A percentile compares a stretch with the other conserved stretches of the same genome.
Evolutionary conservation across 306 rosid genomes (phyloP).

Genomic region (Cajanus cajan): DNA sequence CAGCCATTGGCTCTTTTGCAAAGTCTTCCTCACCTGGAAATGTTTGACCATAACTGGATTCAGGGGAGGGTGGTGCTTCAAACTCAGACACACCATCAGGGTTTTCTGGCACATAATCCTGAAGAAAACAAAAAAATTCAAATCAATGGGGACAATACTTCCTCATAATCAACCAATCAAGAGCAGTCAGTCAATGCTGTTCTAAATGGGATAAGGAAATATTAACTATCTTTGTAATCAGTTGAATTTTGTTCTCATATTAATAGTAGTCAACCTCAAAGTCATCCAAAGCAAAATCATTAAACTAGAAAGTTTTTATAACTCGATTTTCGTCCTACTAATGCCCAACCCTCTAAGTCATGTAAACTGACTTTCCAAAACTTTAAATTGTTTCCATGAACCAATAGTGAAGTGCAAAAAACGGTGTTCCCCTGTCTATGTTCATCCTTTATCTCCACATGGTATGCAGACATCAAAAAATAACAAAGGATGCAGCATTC

Average conservation of each 20-base stretch:
- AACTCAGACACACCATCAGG: conserved; percentile 67
- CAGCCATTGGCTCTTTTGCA: conserved; percentile 76
- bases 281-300: conserved; percentile 5
- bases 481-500: background rate
- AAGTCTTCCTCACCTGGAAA: conserved; percentile 78
- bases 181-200: background rate
- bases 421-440: background rate
- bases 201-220: background rate
- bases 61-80: conserved; percentile 87
- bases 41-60: conserved; percentile 64
- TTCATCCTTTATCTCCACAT: conserved; percentile 1
- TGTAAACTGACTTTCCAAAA: conserved; percentile 17
- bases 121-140: conserved; percentile 30
- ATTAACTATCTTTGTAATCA: background rate
- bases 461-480: background rate
- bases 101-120: conserved; percentile 82
- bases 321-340: background rate
- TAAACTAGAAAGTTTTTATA: background rate
- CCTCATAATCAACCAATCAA: conserved; percentile 1
- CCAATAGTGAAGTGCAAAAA: conserved; percentile 4
- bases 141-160: background rate
- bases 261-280: conserved; percentile 15
- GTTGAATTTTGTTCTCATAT: conserved; percentile 9
- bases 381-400: background rate
- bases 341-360: conserved; percentile 6